Conservation (phyloP, 2,329 filamentous ascomycete species). For the Fusarium cyanostomum region DNA sequence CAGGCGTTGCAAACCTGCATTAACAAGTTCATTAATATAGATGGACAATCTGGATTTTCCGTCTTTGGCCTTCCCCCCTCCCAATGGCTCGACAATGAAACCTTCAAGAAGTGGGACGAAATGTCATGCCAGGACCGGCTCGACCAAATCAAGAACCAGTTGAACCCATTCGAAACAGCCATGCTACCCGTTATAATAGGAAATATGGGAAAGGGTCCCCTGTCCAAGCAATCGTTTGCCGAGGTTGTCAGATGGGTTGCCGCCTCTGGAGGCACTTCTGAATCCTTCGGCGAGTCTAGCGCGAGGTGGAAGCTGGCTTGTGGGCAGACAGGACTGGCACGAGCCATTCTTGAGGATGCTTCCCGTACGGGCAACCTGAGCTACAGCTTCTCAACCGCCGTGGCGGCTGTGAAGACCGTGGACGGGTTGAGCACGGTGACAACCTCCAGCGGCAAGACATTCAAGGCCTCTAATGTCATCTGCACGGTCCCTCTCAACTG, state of each 20-base stretch:
- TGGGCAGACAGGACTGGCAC: too few species aligned
- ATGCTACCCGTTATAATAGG: too few species aligned
- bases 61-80: neutral
- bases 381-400: neutral
- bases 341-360: neutral
- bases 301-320: too few species aligned
- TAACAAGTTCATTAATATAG: neutral
- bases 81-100: neutral
- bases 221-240: too few species aligned
- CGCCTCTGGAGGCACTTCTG: too few species aligned
- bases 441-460: neutral
- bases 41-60: neutral
- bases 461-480: neutral
- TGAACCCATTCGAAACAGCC: too few species aligned
- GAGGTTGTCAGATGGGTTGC: too few species aligned
- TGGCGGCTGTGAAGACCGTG: too few species aligned
- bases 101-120: neutral
- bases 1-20: neutral
- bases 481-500: constrained; percentile 1
- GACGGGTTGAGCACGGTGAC: neutral
- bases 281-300: too few species aligned
- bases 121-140: neutral
- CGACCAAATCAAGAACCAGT: too few species aligned
- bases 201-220: too few species aligned
- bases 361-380: neutral